Conservation (phyloP, 2,329 filamentous ascomycete species). For the Trichophyton simii region DNA sequence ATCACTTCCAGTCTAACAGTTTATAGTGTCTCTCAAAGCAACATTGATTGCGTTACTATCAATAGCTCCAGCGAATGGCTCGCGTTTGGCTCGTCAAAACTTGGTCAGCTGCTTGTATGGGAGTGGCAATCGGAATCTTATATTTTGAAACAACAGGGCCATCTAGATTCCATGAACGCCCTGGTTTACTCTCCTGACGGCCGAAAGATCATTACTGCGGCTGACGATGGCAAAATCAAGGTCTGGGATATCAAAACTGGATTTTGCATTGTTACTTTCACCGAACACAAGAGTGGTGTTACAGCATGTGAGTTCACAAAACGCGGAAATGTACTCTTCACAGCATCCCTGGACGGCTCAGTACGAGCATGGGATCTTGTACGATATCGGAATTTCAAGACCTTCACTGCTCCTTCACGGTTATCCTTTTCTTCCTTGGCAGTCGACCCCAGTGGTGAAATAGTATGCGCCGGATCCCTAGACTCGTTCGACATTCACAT, state of each 20-base stretch:
- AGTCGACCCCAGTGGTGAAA: conserved; percentile 93
- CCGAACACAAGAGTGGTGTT: conserved; percentile 87
- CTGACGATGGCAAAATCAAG: conserved; percentile 96
- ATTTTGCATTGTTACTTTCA: conserved; percentile 96
- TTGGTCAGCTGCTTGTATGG: conserved; percentile 95
- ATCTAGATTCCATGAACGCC: conserved; percentile 91
- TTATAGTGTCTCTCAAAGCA: conserved; percentile 84
- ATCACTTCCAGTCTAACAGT: conserved; percentile 12
- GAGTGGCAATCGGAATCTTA: conserved; percentile 99
- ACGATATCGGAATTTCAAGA: conserved; percentile 90
- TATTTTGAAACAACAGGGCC: conserved; percentile 93
- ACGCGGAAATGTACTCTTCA: conserved; percentile 90
- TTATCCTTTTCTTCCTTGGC: conserved; percentile 88
- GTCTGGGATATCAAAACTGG: conserved; percentile 95
- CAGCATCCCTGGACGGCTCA: conserved; percentile 85
- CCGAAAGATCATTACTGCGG: conserved; percentile 80
- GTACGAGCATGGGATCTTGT: conserved; percentile 93
- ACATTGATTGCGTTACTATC: conserved; percentile 88
- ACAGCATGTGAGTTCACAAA: conserved; percentile 90
- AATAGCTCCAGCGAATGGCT: conserved; percentile 95
- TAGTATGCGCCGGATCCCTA: conserved; percentile 85
- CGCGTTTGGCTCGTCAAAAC: conserved; percentile 87
- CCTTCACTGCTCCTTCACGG: conserved; percentile 85
- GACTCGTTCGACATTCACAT: conserved; percentile 97
- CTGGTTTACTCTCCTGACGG: conserved; percentile 89